These are phyloP conservation scores for Mycosphaerella arachidis DNA, from an alignment of 2,329 filamentous ascomycete genomes.

Conservation along the genomic window DNA sequence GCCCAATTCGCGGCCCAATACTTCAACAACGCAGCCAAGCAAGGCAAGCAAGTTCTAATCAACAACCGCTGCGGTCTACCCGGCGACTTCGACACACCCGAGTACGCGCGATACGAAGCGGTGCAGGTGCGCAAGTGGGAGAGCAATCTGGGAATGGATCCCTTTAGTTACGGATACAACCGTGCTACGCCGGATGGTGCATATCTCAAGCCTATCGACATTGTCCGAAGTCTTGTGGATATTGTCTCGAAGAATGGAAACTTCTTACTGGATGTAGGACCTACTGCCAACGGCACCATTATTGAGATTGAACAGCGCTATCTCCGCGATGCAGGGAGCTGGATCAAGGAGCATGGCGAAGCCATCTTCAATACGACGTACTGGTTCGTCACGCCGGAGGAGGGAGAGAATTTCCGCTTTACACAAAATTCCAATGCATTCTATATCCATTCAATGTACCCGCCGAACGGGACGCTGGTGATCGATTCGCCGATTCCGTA, in stretches of 20 bases:
- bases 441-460: slow-evolving; percentile 46
- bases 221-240: slow-evolving; percentile 27
- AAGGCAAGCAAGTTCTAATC: slow-evolving; percentile 50
- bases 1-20: slow-evolving; percentile 40
- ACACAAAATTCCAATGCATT: slow-evolving; percentile 52
- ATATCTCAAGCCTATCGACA: slow-evolving; percentile 23
- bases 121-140: slow-evolving; percentile 57
- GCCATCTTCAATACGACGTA: slow-evolving; percentile 56
- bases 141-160: slow-evolving; percentile 57
- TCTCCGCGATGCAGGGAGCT: slow-evolving; percentile 49
- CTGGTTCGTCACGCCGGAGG: slow-evolving; percentile 47
- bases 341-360: slow-evolving; percentile 52
- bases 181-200: slow-evolving; percentile 44
- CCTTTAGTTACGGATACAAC: slow-evolving; percentile 58
- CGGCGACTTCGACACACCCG: slow-evolving; percentile 58
- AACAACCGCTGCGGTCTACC: slow-evolving; percentile 55
- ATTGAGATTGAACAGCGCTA: slow-evolving; percentile 46
- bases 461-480: slow-evolving; percentile 39
- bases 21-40: slow-evolving; percentile 39
- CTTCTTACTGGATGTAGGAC: slow-evolving; percentile 38
- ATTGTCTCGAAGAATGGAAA: slow-evolving; percentile 33
- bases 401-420: slow-evolving; percentile 46
- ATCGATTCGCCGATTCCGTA: slow-evolving; percentile 46
- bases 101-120: slow-evolving; percentile 50
- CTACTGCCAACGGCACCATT: slow-evolving; percentile 53